Base-by-base conservation (phyloP, 768 basidiomycete species). In the Termitomyces sp. region DNA sequence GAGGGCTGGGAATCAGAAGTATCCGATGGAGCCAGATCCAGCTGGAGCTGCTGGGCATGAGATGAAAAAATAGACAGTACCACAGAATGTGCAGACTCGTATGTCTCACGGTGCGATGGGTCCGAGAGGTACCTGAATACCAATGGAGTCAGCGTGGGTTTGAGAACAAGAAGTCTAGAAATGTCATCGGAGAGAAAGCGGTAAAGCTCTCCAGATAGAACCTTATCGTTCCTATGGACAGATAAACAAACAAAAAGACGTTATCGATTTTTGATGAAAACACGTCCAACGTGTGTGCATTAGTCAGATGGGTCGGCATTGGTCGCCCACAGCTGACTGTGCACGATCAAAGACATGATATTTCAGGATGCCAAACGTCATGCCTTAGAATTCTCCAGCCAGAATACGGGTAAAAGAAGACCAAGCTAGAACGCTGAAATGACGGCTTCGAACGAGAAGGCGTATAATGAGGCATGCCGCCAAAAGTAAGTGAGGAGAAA, bases 61-160 rank as follows among this genome's bases (percentile, higher is more conserved):
- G 83, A 76, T 10, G 87, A 80, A 65, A 92, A 87, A 41, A 92
- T 76, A 4, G 92, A 79, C 14, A 95, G 74, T 36, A 94, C 72
- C 28, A 90, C 89, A 9, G 92, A 94, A 67, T 94, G 93, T 1
- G 92, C 85, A 0, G 90, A 88, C 68, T 95, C 92, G 63, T 85
- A 94, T n/a, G 84, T 84, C 61, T 93, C 88, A 35, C 88, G 83
- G 61, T 90, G 76, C 5, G 73, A 67, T 16, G 83, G 62, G 56
- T 85, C 79, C 54, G 74, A 77, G 30, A 92, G 75, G 66, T 87
- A 80, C 18, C 90, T 92, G 63, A 43, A 45, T 28, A 22, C 54
- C 16, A 59, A 55, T 57, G 48, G 41, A 49, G 66, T 65, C 54
- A 63, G 64, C 38, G 54, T 61, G 50, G 54, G 28, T 53, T 57